Evolutionary conservation across 2,329 filamentous ascomycete species (phyloP).

Genomic region (Neoscytalidium dimidiatum): DNA sequence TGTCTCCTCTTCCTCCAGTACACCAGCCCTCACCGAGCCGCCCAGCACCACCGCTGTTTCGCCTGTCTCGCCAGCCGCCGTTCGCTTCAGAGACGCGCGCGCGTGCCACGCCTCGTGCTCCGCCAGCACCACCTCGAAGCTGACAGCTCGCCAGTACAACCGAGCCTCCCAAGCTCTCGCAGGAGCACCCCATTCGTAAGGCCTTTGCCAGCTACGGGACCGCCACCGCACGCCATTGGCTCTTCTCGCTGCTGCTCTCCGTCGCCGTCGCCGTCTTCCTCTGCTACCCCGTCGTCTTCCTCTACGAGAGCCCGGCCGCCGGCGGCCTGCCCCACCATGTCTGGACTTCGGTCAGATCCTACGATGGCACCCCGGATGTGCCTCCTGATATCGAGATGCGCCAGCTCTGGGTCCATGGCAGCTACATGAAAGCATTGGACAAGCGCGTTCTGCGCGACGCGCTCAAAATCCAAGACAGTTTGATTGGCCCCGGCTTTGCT

Average conservation of each 20-base stretch:
- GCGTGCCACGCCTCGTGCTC: slow-evolving; percentile 3
- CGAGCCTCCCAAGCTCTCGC: slow-evolving; percentile 67
- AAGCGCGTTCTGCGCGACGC: slow-evolving; percentile 65
- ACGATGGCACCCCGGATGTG: slow-evolving; percentile 53
- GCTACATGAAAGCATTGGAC: slow-evolving; percentile 75
- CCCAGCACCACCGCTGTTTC: not conserved
- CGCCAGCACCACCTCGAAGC: not conserved
- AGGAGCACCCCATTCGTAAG: slow-evolving; percentile 65
- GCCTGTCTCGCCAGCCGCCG: not conserved
- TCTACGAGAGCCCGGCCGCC: slow-evolving; percentile 72
- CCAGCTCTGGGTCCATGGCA: slow-evolving; percentile 79
- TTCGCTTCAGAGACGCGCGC: not conserved
- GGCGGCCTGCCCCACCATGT: slow-evolving; percentile 75
- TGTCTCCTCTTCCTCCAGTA: slow-evolving; percentile 36
- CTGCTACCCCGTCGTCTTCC: slow-evolving; percentile 73
- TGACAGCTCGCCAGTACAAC: slow-evolving; percentile 60
- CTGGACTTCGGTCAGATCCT: slow-evolving; percentile 73
- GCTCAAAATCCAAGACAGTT: slow-evolving; percentile 67
- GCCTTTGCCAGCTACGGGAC: slow-evolving; percentile 70
- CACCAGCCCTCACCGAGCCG: not conserved
- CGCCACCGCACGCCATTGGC: slow-evolving; percentile 71
- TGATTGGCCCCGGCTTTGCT: slow-evolving; percentile 56
- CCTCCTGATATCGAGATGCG: slow-evolving; percentile 76
- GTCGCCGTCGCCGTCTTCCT: slow-evolving; percentile 69
- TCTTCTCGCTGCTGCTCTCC: slow-evolving; percentile 73